phyloP scores from a whole-genome alignment of 257 asterid genomes.

The Verbascum thapsus region DNA sequence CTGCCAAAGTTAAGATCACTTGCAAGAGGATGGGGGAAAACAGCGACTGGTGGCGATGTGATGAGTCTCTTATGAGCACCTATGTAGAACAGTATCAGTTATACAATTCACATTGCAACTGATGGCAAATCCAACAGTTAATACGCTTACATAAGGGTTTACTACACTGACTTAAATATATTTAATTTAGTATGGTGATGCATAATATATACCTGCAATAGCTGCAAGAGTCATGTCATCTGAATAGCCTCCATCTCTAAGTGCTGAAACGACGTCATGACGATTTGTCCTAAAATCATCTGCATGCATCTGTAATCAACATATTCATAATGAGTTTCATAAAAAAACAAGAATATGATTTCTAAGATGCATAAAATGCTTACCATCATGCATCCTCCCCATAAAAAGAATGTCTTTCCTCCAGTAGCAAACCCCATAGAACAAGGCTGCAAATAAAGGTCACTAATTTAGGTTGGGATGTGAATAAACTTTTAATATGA shows the following conservation, averaged over 20 bases:
- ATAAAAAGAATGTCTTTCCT: conserved; percentile 91
- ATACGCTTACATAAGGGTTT: conserved; percentile 9
- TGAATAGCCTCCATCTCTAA: conserved; percentile 95
- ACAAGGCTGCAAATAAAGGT: conserved; percentile 70
- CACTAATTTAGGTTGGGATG: conserved; percentile 21
- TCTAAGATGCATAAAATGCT: conserved; percentile 24
- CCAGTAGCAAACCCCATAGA: conserved; percentile 99
- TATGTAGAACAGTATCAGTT: conserved; percentile 38
- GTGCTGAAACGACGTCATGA: conserved; percentile 79
- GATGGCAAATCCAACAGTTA: background rate
- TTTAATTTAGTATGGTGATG: conserved; percentile 21
- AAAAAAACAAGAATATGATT: conserved; percentile 21
- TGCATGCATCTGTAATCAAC: conserved; percentile 84
- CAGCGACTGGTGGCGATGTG: conserved; percentile 95
- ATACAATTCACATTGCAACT: too few species aligned
- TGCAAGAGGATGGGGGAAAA: conserved; percentile 97
- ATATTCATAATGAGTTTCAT: conserved; percentile 21
- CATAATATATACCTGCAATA: conserved; percentile 61
- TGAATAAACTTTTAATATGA: conserved; percentile 22
- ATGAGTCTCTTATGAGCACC: conserved; percentile 92
- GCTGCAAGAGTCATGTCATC: conserved; percentile 99
- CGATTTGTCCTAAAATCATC: conserved; percentile 91
- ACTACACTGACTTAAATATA: conserved; percentile 12
- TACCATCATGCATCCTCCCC: conserved; percentile 99
- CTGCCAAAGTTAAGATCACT: conserved; percentile 95